A percentile compares a stretch with the other conserved stretches of the same genome.
Evolutionary conservation across 2,329 filamentous ascomycete genomes (phyloP).

Genomic region (Penicillium sp.): DNA sequence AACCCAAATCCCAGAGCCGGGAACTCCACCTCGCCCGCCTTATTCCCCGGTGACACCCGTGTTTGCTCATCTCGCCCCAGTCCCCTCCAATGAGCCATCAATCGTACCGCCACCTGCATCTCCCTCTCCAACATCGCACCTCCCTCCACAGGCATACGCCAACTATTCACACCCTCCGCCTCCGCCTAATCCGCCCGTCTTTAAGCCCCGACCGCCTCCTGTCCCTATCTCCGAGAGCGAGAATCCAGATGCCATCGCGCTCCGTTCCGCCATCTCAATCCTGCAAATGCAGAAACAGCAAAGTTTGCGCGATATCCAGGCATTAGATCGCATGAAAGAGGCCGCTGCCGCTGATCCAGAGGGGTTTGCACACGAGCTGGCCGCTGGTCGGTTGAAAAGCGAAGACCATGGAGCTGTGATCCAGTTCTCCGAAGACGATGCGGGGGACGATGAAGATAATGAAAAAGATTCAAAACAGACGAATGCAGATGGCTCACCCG

Average conservation of each 20-base stretch:
- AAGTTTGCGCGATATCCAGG: slow-evolving; percentile 70
- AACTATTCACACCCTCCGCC: slow-evolving; percentile 11
- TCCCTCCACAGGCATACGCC: slow-evolving; percentile 1
- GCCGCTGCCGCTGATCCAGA: slow-evolving; percentile 69
- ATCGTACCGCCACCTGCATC: slow-evolving; percentile 35
- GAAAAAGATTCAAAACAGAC: slow-evolving; percentile 23
- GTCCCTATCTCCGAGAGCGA: slow-evolving; percentile 48
- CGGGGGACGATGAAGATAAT: slow-evolving; percentile 37
- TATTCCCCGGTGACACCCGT: slow-evolving; percentile 50
- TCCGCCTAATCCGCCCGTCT: slow-evolving; percentile 23
- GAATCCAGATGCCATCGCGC: slow-evolving; percentile 83
- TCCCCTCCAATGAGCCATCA: slow-evolving; percentile 26
- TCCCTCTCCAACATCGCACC: slow-evolving; percentile 26
- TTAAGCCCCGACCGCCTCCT: slow-evolving; percentile 39
- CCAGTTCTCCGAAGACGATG: slow-evolving; percentile 38
- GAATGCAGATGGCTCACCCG: not conserved
- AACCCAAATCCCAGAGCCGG: slow-evolving; percentile 21
- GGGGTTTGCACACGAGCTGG: slow-evolving; percentile 68
- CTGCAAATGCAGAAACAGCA: slow-evolving; percentile 81
- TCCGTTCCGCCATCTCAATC: slow-evolving; percentile 80
- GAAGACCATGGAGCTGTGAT: slow-evolving; percentile 34
- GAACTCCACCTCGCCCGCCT: slow-evolving; percentile 45
- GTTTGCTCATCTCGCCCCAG: slow-evolving; percentile 36
- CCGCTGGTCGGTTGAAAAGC: slow-evolving; percentile 57
- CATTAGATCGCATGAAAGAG: slow-evolving; percentile 66